Evolutionary conservation across 2,329 filamentous ascomycete genomes (phyloP).

Genomic region (Byssothecium circinans): DNA sequence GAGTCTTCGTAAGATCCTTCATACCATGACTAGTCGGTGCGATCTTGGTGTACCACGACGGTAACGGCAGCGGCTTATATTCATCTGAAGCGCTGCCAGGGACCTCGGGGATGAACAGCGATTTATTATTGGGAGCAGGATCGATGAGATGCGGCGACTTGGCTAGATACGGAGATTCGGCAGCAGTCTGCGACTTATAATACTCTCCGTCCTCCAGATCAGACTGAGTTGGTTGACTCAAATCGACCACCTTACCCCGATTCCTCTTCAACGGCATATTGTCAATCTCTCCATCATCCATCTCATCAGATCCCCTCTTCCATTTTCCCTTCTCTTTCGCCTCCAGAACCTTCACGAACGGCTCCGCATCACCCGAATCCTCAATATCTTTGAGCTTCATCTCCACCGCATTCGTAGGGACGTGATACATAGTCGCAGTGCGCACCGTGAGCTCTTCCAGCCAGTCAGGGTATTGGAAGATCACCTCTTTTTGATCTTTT

Average conservation of each 20-base stretch:
- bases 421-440: background rate
- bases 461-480: background rate
- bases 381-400: background rate
- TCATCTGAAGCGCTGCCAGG: background rate
- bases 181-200: too few species aligned
- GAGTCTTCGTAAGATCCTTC: background rate
- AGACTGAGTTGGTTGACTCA: too few species aligned
- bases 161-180: too few species aligned
- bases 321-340: background rate
- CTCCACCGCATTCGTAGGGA: background rate
- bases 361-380: background rate
- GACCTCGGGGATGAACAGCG: too few species aligned
- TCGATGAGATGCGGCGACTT: too few species aligned
- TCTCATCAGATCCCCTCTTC: background rate
- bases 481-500: background rate
- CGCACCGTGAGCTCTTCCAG: background rate
- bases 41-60: constrained; percentile 11
- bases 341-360: background rate
- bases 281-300: background rate
- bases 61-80: background rate
- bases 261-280: too few species aligned
- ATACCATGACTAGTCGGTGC: background rate
- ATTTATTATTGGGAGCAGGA: too few species aligned
- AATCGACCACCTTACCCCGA: too few species aligned
- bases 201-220: too few species aligned